Base-by-base conservation (phyloP, 495 filamentous ascomycete genomes). In the Penicillium paradoxum region DNA sequence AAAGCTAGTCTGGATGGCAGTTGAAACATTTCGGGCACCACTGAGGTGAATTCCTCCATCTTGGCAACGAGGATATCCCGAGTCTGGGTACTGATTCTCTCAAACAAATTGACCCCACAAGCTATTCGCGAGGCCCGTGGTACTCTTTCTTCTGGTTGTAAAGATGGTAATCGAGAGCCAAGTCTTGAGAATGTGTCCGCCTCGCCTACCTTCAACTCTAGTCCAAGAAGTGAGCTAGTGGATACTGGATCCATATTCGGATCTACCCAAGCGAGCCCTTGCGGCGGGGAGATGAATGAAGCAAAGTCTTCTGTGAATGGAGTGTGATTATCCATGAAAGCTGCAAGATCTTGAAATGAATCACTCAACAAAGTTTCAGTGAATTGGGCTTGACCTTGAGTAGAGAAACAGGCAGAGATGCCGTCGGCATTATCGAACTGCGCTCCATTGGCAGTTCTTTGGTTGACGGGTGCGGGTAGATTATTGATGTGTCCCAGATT, bases 1-100 rank as follows among this genome's bases (percentile, higher is more conserved):
- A 67, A 29, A 0, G 51, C 46, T 33, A 58, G 53, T n/a, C 55
- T 48, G 9, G 64, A 60, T 10, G 59, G 62, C 22, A 85, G 74
- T 21, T 38, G n/a, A 1, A 74, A 56, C 2, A 25, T 22, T 2
- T 43, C 18, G 10, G 36, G 53, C 6, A 49, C 9, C 7, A 30
- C 21, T 17, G 38, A 29, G 19, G n/a, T 18, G 8, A 37, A 17
- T 17, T 37, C n/a, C 13, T 37, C n/a, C 4, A 37, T 2, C 34
- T 15, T 17, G 8, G n/a, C n/a, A 37, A 37, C 14, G n/a, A 37
- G 8, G 17, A 17, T 0, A 11, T 1, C 14, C 1, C n/a, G 34
- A 37, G 34, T 37, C 3, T 37, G 14, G 4, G 34, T 37, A n/a
- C 34, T 37, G 17, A 37, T 15, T 15, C 34, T 4, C 17, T 37